A percentile compares a stretch with the other conserved stretches of the same genome.
These are phyloP conservation scores for Beta lomatogona DNA, from an alignment of 179 eudicot species.

Conservation along the genomic window DNA sequence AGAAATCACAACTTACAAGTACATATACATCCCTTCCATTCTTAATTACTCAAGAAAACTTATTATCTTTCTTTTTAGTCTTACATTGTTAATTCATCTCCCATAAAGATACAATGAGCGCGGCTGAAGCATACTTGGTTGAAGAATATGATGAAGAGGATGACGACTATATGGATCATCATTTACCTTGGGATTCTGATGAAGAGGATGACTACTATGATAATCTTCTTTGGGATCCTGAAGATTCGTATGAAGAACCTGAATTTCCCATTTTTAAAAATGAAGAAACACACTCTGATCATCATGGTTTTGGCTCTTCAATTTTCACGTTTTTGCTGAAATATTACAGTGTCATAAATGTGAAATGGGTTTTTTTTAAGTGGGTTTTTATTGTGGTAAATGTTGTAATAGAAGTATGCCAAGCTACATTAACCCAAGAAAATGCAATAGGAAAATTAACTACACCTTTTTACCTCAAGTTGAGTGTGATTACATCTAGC, in stretches of 20 bases:
- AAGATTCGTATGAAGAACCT: not conserved
- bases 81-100: no score
- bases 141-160: no score
- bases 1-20: no score
- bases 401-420: slow-evolving; percentile 17
- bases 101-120: not conserved
- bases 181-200: no score
- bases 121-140: not conserved
- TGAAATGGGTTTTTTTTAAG: not conserved
- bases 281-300: not conserved
- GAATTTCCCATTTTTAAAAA: not conserved
- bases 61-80: no score
- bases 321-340: not conserved
- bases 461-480: not conserved
- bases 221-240: not conserved
- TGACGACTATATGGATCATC: no score
- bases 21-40: no score
- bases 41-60: no score
- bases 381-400: slow-evolving; percentile 11
- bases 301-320: not conserved
- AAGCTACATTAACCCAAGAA: slow-evolving; percentile 12
- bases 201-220: no score
- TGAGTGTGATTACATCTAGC: slow-evolving; percentile 5
- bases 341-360: not conserved
- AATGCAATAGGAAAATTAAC: not conserved